Base-by-base conservation (phyloP, 352 stramenopile species). In the Pythium aristosporum region DNA sequence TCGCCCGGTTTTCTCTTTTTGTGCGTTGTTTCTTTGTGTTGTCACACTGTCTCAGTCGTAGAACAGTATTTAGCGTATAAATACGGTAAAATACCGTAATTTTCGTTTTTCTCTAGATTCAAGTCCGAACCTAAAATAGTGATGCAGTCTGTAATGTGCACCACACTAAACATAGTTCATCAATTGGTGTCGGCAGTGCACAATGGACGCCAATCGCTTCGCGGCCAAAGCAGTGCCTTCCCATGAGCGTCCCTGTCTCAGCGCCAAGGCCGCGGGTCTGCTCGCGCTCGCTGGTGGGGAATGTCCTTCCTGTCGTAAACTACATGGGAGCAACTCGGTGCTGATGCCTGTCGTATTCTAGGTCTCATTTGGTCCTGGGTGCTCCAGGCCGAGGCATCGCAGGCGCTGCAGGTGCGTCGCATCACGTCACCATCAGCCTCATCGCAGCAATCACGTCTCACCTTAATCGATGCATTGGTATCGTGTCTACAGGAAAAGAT, bases 401-500 rank as follows among this genome's bases (percentile, higher is more conserved):
- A 64, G 48, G 57, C 47, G 0, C 48, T 64, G 18, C 57, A 64
- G 57, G 57, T 63, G 21, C 28, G 44, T 37, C 5, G 23, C 23
- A 13, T 5, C 37, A 30, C 44, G 18, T 13, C 34, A 39, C 4
- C 34, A 13, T 47, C 2, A 16, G 15, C 15, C 41, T n/a, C 15
- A 10, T 10, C 12, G 15, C 6, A 25, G 10, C n/a, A 51, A 51
- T 2, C 34, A 13, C 8, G 11, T 32, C 15, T 18, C n/a, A 16
- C 44, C n/a, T 5, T n/a, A n/a, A n/a, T n/a, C n/a, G n/a, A n/a
- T n/a, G n/a, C 10, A 51, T 51, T 15, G 44, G 11, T 51, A n/a
- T 23, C 5, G 11, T 47, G 41, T 21, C 23, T 15, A 3, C 68
- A 78, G 68, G 65, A 61, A 6, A 65, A 63, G 20, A 49, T 69